Base-by-base conservation (phyloP, 805 yeast species). In the Metschnikowia reukaufii region DNA sequence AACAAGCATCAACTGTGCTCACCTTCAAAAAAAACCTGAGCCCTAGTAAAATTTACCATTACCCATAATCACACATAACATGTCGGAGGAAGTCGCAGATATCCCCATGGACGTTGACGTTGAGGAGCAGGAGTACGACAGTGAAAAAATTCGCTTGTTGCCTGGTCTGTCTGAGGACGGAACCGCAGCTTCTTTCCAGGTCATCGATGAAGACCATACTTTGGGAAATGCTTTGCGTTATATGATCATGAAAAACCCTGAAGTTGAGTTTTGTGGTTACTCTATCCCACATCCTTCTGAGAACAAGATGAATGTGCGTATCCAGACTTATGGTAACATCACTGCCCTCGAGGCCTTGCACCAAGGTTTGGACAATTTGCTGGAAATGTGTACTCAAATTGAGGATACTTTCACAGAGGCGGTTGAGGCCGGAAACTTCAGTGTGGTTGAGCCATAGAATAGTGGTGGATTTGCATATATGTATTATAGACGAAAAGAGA, bases 261-360 rank as follows among this genome's bases (percentile, higher is more conserved):
- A 90, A 55, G 99, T 94, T 20, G 99, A 94, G 64, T 94, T 94
- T 66, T 92, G 98, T 64, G 99, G 99, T 47, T 94, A 94, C 71
- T 89, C 97, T 36, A 94, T 94, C 56, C 99, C 99, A 9, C 99
- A 94, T 68, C 99, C 99, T 16, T 88, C 96, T 30, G 99, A 94
- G 69, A 77, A 88, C 50, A 85, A 86, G 57, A 73, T 94, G 68
- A 89, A 94, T 70, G 66, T 94, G 47, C 82, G 99, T 70, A 89
- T 94, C 53, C 99, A 94, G 72, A 94, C 99, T 0, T 91, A 90
- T 62, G 97, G 86, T 41, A 70, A 70, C 50, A 78, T 81, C 54
- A 84, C 97, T 3, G 98, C 98, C 3, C 82, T 88, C 33, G 96
- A 92, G 65, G 98, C 97, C 1, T 76, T 94, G 36, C 91, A 88